A percentile compares a stretch with the other conserved stretches of the same genome.
phyloP scores from a whole-genome alignment of 352 stramenopile genomes.

The Pythium brassicae region DNA sequence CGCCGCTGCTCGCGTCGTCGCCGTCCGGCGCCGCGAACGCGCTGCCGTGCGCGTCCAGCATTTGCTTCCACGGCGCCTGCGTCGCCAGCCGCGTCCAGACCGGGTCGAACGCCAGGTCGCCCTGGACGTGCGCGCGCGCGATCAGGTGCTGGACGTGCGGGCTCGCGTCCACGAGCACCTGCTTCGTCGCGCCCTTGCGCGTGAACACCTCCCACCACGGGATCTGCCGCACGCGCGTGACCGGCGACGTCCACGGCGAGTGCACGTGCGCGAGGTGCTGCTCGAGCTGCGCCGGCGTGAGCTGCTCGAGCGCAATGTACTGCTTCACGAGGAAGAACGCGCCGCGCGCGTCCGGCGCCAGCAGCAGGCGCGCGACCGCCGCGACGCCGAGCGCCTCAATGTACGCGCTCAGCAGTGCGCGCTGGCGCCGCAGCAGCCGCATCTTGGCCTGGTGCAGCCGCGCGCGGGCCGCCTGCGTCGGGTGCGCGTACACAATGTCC shows the following conservation, averaged over 20 bases:
- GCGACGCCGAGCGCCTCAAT: slow-evolving; percentile 6
- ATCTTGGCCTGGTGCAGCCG: background rate
- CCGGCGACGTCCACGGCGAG: slow-evolving; percentile 5
- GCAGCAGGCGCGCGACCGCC: slow-evolving; percentile 1
- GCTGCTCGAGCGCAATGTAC: slow-evolving; percentile 3
- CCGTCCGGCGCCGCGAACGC: background rate
- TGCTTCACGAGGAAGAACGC: slow-evolving; percentile 9
- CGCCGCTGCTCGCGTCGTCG: background rate
- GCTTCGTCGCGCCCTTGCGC: background rate
- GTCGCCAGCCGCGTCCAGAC: slow-evolving; percentile 3
- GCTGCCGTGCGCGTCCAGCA: slow-evolving; percentile 1
- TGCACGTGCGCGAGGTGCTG: slow-evolving; percentile 3
- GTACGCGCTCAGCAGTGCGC: slow-evolving; percentile 3
- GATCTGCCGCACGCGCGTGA: background rate
- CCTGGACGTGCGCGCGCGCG: slow-evolving; percentile 1
- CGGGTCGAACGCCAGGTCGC: background rate
- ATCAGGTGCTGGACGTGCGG: background rate
- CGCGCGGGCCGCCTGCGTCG: background rate
- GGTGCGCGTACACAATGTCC: slow-evolving; percentile 3
- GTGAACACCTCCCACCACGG: slow-evolving; percentile 5
- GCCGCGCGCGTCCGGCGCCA: background rate
- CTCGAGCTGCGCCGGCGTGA: background rate
- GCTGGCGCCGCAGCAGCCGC: background rate
- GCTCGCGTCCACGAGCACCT: slow-evolving; percentile 1
- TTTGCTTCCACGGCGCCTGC: slow-evolving; percentile 4